phyloP scores from a whole-genome alignment of 2,329 filamentous ascomycete species.

The Verticillium alfalfae region DNA sequence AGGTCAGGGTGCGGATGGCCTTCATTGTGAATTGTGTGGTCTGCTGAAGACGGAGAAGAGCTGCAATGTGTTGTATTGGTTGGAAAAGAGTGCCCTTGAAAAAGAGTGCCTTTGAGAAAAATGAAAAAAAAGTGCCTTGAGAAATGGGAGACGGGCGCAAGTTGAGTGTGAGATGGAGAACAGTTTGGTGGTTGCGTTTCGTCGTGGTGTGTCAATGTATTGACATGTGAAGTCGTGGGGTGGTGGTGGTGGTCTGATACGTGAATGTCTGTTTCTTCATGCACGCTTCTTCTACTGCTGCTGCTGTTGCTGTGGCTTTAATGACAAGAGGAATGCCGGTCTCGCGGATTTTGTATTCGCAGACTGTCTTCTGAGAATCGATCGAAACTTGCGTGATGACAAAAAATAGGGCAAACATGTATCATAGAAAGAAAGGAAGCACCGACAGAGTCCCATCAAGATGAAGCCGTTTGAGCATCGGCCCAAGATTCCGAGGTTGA shows the following conservation, averaged over 20 bases:
- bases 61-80: too few species aligned
- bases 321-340: background rate
- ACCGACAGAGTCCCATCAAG: background rate
- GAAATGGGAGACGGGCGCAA: too few species aligned
- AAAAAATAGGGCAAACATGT: background rate
- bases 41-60: background rate
- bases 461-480: background rate
- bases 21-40: background rate
- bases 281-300: background rate
- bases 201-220: too few species aligned
- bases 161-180: too few species aligned
- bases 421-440: background rate
- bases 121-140: too few species aligned
- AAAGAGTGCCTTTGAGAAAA: too few species aligned
- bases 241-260: too few species aligned
- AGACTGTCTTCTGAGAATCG: background rate
- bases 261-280: too few species aligned
- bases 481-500: background rate
- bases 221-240: too few species aligned
- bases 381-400: background rate
- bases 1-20: background rate
- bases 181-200: too few species aligned
- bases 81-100: too few species aligned
- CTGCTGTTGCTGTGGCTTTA: background rate
- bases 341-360: background rate